Conservation (phyloP, 352 stramenopile species). For the Phytophthora multivora region DNA sequence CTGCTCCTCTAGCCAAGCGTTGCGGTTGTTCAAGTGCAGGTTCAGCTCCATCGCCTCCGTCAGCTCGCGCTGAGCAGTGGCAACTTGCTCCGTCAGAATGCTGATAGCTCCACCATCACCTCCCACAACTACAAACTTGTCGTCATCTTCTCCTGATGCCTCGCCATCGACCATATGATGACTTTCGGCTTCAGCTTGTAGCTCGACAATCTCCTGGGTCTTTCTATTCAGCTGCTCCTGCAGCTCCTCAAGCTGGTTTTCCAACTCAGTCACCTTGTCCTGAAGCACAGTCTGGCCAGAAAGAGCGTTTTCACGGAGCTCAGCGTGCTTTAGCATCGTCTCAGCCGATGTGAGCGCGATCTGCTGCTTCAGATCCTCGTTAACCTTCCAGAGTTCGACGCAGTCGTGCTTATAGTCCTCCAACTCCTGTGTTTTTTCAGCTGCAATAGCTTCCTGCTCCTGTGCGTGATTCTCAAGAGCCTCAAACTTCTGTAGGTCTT, state of each 20-base stretch:
- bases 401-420: conserved; percentile 86
- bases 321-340: conserved; percentile 62
- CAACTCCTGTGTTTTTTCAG: conserved; percentile 55
- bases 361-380: conserved; percentile 83
- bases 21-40: conserved; percentile 77
- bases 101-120: conserved; percentile 50
- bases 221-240: conserved; percentile 70
- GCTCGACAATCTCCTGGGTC: conserved; percentile 48
- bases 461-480: conserved; percentile 26
- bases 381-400: conserved; percentile 76
- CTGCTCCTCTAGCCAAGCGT: conserved; percentile 80
- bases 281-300: conserved; percentile 53
- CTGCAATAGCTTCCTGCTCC: conserved; percentile 30
- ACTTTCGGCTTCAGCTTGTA: conserved; percentile 37
- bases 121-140: conserved; percentile 60
- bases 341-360: conserved; percentile 58
- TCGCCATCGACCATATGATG: conserved; percentile 16
- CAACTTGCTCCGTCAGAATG: conserved; percentile 74
- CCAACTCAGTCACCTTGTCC: conserved; percentile 61
- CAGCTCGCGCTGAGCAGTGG: conserved; percentile 69
- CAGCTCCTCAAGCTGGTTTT: conserved; percentile 62
- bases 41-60: conserved; percentile 88
- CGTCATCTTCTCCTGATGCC: conserved; percentile 28
- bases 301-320: conserved; percentile 61
- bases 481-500: conserved; percentile 21